Conservation (phyloP, 345 rosid genomes). For the Gossypium stocksii region DNA sequence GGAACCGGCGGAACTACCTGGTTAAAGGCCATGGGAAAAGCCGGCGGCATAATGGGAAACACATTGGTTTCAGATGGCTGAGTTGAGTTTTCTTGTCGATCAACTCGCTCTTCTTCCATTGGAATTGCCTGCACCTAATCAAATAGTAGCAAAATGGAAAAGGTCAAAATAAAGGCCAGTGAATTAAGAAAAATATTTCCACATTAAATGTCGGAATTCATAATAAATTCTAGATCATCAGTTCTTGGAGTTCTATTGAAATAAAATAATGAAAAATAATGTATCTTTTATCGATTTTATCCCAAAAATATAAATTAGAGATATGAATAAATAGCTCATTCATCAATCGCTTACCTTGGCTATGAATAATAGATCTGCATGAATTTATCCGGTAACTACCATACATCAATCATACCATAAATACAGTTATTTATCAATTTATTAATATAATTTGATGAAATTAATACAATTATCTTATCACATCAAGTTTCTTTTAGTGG, state of each 20-base stretch:
- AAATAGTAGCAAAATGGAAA: neutral
- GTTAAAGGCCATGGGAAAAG: slow-evolving; percentile 26
- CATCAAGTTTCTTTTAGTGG: neutral
- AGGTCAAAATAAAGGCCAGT: neutral
- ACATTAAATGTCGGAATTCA: neutral
- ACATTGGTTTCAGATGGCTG: slow-evolving; percentile 29
- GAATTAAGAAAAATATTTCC: neutral
- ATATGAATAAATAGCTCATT: no score
- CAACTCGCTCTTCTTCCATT: slow-evolving; percentile 45
- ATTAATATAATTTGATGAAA: neutral
- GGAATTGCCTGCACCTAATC: slow-evolving; percentile 51
- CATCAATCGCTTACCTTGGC: neutral
- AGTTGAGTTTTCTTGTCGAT: slow-evolving; percentile 16
- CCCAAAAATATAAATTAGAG: neutral
- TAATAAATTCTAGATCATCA: neutral
- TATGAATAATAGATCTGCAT: no score
- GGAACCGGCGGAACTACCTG: slow-evolving; percentile 29
- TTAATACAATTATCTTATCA: neutral
- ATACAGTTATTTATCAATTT: neutral
- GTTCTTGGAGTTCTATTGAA: neutral
- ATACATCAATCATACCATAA: neutral
- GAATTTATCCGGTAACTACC: neutral
- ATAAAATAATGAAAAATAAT: neutral
- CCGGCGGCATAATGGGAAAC: slow-evolving; percentile 33
- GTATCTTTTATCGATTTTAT: neutral